phyloP scores from a whole-genome alignment of 139 green algal species.

The Tetraselmis chui region DNA sequence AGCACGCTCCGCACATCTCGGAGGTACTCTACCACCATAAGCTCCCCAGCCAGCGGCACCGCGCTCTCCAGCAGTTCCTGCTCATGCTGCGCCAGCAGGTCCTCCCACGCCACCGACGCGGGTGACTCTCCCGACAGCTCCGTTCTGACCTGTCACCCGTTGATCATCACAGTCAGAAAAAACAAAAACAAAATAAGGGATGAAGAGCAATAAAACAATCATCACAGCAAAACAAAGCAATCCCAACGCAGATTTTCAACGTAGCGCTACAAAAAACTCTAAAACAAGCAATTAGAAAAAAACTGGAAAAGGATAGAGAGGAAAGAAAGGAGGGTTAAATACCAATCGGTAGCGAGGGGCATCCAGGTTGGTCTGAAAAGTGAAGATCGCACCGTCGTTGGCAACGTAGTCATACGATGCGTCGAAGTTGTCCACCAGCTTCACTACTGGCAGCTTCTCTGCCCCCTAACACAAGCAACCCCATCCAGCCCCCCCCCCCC shows the following conservation, averaged over 20 bases:
- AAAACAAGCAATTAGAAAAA: slow-evolving; percentile 9
- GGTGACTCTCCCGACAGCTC: slow-evolving; percentile 2
- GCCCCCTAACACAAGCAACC: background rate
- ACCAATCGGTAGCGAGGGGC: slow-evolving; percentile 70
- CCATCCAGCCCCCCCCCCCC: background rate
- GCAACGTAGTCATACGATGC: slow-evolving; percentile 67
- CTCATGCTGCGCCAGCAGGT: slow-evolving; percentile 68
- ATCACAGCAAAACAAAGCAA: background rate
- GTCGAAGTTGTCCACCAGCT: slow-evolving; percentile 81
- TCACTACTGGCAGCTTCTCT: slow-evolving; percentile 31
- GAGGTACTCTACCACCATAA: slow-evolving; percentile 65
- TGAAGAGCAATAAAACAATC: too few relatives aligned
- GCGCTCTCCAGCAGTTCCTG: slow-evolving; percentile 65
- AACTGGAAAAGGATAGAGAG: too few relatives aligned
- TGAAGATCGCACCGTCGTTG: slow-evolving; percentile 70
- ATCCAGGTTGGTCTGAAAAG: slow-evolving; percentile 75
- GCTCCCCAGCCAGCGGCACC: slow-evolving; percentile 54
- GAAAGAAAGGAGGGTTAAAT: background rate
- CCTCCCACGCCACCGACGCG: slow-evolving; percentile 40
- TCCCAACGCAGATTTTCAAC: background rate
- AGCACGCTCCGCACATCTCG: slow-evolving; percentile 45
- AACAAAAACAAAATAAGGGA: too few relatives aligned
- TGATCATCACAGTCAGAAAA: too few relatives aligned
- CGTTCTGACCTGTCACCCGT: background rate
- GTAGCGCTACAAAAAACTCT: background rate